Conservation (phyloP, 2,329 filamentous ascomycete genomes). For the Thielaviopsis punctulata region DNA sequence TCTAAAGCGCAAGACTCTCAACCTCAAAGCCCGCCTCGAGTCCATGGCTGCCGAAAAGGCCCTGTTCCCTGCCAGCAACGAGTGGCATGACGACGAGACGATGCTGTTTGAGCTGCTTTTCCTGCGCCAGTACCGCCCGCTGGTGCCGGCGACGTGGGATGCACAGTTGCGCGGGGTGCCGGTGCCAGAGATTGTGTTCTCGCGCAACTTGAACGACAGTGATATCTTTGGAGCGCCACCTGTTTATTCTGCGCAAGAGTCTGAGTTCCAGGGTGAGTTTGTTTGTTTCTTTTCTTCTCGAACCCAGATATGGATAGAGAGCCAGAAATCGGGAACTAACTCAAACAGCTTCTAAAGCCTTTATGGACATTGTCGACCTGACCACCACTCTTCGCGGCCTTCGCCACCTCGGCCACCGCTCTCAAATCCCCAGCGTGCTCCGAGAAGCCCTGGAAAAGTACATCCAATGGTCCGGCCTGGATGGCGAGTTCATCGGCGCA, state of each 20-base stretch:
- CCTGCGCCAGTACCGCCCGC: conserved; percentile 23
- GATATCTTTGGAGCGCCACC: conserved; percentile 19
- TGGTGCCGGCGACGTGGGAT: conserved; percentile 24
- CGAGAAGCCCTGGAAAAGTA: conserved; percentile 21
- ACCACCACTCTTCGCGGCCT: conserved; percentile 20
- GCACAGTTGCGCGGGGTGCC: conserved; percentile 17
- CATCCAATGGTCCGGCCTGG: conserved; percentile 25
- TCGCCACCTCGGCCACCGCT: conserved; percentile 20
- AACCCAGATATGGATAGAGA: too few species aligned
- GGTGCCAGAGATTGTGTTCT: conserved; percentile 22
- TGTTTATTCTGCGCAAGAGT: conserved; percentile 21
- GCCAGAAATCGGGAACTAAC: too few species aligned
- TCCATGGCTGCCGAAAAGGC: conserved; percentile 29
- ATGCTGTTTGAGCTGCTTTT: conserved; percentile 26
- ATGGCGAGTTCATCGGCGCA: conserved; percentile 22
- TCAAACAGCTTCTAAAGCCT: conserved; percentile 22
- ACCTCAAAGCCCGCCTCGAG: conserved; percentile 14
- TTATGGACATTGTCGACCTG: conserved; percentile 24
- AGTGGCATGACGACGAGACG: conserved; percentile 35
- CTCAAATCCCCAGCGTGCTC: conserved; percentile 19
- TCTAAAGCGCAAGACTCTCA: background rate
- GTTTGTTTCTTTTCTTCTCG: background rate
- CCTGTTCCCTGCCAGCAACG: conserved; percentile 25
- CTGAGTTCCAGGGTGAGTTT: conserved; percentile 22
- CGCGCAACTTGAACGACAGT: conserved; percentile 13